A percentile compares a stretch with the other conserved stretches of the same genome.
Evolutionary conservation across 768 basidiomycete species (phyloP).

Genomic region (Pseudohyphozyma bogoriensis): DNA sequence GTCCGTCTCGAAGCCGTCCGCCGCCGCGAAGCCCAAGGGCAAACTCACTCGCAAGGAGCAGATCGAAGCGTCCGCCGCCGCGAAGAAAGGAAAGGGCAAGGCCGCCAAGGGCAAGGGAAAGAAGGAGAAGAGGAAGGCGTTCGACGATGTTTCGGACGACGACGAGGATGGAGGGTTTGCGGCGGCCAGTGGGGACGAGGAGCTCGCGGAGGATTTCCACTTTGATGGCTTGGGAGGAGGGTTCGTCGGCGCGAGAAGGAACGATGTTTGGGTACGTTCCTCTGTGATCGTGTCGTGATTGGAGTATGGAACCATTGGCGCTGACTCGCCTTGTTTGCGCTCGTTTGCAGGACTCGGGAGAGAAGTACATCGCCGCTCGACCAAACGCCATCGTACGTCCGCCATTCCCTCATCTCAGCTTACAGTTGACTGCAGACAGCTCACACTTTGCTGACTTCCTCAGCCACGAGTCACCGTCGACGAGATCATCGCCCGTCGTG

Average conservation of each 20-base stretch:
- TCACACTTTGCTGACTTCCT: not conserved
- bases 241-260: constrained; percentile 18
- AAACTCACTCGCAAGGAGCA: constrained; percentile 2
- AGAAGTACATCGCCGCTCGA: constrained; percentile 18
- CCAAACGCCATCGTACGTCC: constrained; percentile 24
- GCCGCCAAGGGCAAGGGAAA: constrained; percentile 1
- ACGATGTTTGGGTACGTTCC: constrained; percentile 28
- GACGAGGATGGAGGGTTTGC: constrained; percentile 1
- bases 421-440: too few relatives aligned
- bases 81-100: constrained; percentile 1
- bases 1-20: not conserved
- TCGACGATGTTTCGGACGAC: constrained; percentile 3
- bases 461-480: constrained; percentile 29
- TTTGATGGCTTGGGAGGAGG: constrained; percentile 33
- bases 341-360: constrained; percentile 21
- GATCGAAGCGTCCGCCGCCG: constrained; percentile 11
- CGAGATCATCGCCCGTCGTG: constrained; percentile 29
- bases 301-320: too few relatives aligned
- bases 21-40: not conserved
- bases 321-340: too few relatives aligned
- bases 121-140: constrained; percentile 6
- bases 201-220: constrained; percentile 23
- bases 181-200: not conserved
- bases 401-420: not conserved
- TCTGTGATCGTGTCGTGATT: too few relatives aligned